Evolutionary conservation across 2,329 filamentous ascomycete genomes (phyloP), one percentile per base, ranked within the genome.

Genomic region (Ophiocordyceps camponoti-floridani): DNA sequence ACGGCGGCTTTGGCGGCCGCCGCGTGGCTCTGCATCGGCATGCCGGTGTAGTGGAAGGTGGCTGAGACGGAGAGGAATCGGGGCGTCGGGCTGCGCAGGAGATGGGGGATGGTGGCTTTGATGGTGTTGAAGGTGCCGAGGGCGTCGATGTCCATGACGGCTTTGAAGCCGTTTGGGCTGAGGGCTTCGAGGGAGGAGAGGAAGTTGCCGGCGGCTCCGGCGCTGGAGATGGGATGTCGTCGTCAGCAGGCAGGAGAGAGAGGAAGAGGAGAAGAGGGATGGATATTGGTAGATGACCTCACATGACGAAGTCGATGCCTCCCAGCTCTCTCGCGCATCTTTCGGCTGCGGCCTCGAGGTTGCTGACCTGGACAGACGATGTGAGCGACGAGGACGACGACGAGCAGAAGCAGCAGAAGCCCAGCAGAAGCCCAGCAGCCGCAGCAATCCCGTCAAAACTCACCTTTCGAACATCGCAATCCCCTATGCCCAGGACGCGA

Each of bases 201-300:
- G 62, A 96, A 98, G 63, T 98, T 98, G 47, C 91, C 91, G 16
- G 91, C 91, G 13, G 91, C 91, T 43, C 91, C 91, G 18, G 89
- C 89, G 58, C 84, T 91, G 54, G 23, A 5, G 23, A n/a, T n/a
- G 23, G 23, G 23, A 5, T 3, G 23, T 23, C 5, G 3, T 23
- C 23, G 5, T 23, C 23, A 23, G 23, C 23, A 23, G 23, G n/a
- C n/a, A n/a, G n/a, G n/a, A n/a, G n/a, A n/a, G n/a, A n/a, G n/a
- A n/a, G n/a, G n/a, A n/a, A n/a, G n/a, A n/a, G n/a, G n/a, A n/a
- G n/a, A n/a, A n/a, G n/a, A n/a, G n/a, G n/a, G n/a, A n/a, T n/a
- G n/a, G n/a, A n/a, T n/a, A n/a, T n/a, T n/a, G n/a, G n/a, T n/a
- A n/a, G n/a, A n/a, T n/a, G n/a, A n/a, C n/a, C n/a, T 56, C 66